phyloP scores from a whole-genome alignment of 768 basidiomycete species.

The Pisolithus albus region DNA sequence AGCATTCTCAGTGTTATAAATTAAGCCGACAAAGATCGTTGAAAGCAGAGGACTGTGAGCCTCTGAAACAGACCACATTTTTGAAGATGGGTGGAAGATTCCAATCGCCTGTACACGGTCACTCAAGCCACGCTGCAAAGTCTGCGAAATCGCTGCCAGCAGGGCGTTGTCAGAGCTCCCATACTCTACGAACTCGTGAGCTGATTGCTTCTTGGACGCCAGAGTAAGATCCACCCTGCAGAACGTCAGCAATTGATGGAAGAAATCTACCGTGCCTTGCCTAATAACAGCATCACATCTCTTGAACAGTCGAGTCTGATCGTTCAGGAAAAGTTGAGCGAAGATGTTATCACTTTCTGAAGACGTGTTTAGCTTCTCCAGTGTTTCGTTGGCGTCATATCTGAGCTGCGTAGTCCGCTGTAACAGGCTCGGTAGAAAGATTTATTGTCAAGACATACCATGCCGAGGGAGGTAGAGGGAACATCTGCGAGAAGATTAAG shows the following conservation, averaged over 20 bases:
- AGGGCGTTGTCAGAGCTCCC: constrained; percentile 56
- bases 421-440: neutral
- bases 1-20: constrained; percentile 66
- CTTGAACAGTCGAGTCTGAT: constrained; percentile 54
- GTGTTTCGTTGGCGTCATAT: constrained; percentile 68
- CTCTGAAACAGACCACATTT: constrained; percentile 43
- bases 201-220: constrained; percentile 36
- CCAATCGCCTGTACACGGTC: constrained; percentile 61
- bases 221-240: constrained; percentile 43
- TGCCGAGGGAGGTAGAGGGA: constrained; percentile 67
- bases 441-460: constrained; percentile 41
- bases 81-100: constrained; percentile 48
- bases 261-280: constrained; percentile 29
- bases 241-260: constrained; percentile 3
- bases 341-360: constrained; percentile 55
- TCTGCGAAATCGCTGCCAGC: constrained; percentile 42
- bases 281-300: constrained; percentile 71
- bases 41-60: constrained; percentile 46
- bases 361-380: constrained; percentile 52
- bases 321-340: constrained; percentile 62
- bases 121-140: constrained; percentile 63
- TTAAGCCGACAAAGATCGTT: constrained; percentile 62
- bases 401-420: constrained; percentile 44
- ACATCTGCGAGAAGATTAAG: constrained; percentile 74
- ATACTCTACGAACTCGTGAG: constrained; percentile 39